A percentile compares a stretch with the other conserved stretches of the same genome.
These are phyloP conservation scores for Cystobasidium pallidum DNA, from an alignment of 1,284 basidiomycete genomes.

Conservation along the genomic window DNA sequence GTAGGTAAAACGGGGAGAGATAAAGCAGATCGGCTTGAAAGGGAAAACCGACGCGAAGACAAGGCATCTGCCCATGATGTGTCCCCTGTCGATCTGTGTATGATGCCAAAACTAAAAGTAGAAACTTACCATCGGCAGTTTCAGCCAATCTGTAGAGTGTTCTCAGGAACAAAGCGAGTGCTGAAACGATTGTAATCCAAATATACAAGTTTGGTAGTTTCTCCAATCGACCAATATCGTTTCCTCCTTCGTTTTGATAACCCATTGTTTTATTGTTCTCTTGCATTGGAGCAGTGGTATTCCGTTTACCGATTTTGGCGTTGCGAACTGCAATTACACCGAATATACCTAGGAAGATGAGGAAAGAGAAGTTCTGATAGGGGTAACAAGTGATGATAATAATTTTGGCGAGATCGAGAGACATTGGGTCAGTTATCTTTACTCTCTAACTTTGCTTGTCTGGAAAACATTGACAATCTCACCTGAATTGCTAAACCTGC, in stretches of 20 bases:
- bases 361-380: slow-evolving; percentile 55
- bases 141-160: slow-evolving; percentile 59
- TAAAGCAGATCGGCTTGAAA: not conserved
- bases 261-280: not conserved
- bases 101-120: too few relatives aligned
- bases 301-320: not conserved
- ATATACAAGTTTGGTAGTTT: slow-evolving; percentile 51
- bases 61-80: too few relatives aligned
- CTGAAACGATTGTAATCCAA: slow-evolving; percentile 52
- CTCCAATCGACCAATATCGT: slow-evolving; percentile 8
- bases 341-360: slow-evolving; percentile 55
- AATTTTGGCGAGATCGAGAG: too few relatives aligned
- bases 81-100: too few relatives aligned
- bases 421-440: too few relatives aligned
- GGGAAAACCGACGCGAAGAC: too few relatives aligned
- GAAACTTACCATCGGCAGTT: slow-evolving; percentile 56
- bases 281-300: not conserved
- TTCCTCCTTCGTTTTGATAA: not conserved
- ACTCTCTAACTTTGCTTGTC: too few relatives aligned
- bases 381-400: too few relatives aligned
- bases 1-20: not conserved
- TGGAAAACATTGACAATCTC: slow-evolving; percentile 20
- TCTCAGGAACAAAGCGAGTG: slow-evolving; percentile 55
- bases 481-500: slow-evolving; percentile 58
- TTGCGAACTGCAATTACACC: slow-evolving; percentile 7